Conservation (phyloP, 2,329 filamentous ascomycete genomes). For the Colletotrichum nymphaeae region DNA sequence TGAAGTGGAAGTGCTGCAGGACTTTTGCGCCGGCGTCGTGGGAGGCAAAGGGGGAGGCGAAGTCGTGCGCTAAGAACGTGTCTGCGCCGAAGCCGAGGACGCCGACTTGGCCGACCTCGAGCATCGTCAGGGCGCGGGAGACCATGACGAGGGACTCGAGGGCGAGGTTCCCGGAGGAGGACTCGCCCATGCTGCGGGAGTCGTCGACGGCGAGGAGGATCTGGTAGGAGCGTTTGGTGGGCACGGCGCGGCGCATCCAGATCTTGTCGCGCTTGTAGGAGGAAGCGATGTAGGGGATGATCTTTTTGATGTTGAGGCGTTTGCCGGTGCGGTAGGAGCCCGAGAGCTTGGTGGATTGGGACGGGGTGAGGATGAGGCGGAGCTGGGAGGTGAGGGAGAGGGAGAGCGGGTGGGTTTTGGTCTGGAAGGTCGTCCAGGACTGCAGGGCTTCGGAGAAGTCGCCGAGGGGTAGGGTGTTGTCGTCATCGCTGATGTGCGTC, state of each 20-base stretch:
- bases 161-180: constrained; percentile 79
- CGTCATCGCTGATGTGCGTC: constrained; percentile 73
- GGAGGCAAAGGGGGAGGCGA: constrained; percentile 82
- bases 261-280: constrained; percentile 99
- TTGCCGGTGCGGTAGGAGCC: constrained; percentile 98
- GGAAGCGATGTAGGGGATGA: constrained; percentile 98
- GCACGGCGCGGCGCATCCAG: constrained; percentile 95
- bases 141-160: constrained; percentile 96
- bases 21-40: constrained; percentile 84
- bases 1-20: constrained; percentile 86
- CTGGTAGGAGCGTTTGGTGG: constrained; percentile 94
- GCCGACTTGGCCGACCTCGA: constrained; percentile 94
- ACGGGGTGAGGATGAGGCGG: constrained; percentile 93
- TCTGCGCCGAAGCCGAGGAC: constrained; percentile 89
- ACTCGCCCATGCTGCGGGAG: constrained; percentile 91
- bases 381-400: constrained; percentile 93
- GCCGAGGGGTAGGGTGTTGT: constrained; percentile 51
- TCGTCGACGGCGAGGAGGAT: constrained; percentile 98
- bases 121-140: constrained; percentile 86
- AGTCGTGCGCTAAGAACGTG: constrained; percentile 87
- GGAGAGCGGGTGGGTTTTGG: constrained; percentile 85
- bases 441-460: constrained; percentile 70
- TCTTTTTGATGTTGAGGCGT: constrained; percentile 98
- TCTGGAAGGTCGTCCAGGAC: constrained; percentile 88
- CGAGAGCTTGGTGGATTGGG: constrained; percentile 93